phyloP scores from a whole-genome alignment of 345 rosid genomes.

The Geranium rotundifolium region DNA sequence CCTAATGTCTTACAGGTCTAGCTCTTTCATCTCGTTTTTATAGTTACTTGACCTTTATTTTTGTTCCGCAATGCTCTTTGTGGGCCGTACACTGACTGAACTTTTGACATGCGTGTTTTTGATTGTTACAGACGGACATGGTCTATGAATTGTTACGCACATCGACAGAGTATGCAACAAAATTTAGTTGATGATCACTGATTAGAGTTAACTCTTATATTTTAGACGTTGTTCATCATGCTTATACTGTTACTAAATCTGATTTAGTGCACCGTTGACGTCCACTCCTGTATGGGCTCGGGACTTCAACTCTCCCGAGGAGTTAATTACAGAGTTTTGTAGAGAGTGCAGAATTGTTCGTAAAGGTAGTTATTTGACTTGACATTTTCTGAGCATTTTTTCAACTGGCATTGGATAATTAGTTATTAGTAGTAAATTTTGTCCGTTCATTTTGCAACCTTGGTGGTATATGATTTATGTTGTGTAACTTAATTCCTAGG shows the following conservation, averaged over 20 bases:
- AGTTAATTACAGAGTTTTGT: constrained; percentile 81
- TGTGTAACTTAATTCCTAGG: constrained; percentile 36
- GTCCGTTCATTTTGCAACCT: not conserved
- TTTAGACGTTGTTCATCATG: not conserved
- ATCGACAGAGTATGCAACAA: constrained; percentile 61
- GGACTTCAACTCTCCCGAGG: constrained; percentile 72
- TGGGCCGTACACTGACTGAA: constrained; percentile 1
- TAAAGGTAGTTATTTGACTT: constrained; percentile 46
- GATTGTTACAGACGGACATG: constrained; percentile 64
- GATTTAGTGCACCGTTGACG: constrained; percentile 71
- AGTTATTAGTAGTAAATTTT: constrained; percentile 4
- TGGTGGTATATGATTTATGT: constrained; percentile 4
- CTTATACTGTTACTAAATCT: constrained; percentile 9
- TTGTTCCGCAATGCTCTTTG: not conserved
- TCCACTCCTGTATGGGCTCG: constrained; percentile 96
- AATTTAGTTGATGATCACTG: not conserved
- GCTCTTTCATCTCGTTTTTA: not conserved
- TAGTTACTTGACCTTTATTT: not conserved
- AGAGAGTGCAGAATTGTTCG: constrained; percentile 98
- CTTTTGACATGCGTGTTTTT: constrained; percentile 9
- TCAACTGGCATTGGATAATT: not conserved
- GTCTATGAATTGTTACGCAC: constrained; percentile 84
- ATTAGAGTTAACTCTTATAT: not conserved
- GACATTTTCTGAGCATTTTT: constrained; percentile 2
- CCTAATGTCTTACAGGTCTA: constrained; percentile 92